Conservation (phyloP, 495 filamentous ascomycete genomes). For the Rostrohypoxylon terebratum region DNA sequence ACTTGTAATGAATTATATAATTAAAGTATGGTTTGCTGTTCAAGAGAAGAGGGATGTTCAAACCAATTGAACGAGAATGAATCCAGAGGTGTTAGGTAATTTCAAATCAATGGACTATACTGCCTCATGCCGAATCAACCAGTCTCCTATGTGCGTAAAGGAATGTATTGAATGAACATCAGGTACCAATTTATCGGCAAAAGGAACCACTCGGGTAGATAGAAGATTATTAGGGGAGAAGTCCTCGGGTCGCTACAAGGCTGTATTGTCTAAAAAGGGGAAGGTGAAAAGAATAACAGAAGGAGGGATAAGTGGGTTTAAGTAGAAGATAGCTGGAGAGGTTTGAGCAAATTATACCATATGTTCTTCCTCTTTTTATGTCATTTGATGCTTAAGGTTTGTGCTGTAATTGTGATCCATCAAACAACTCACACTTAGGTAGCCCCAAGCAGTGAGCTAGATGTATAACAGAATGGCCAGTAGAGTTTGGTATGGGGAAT, state of each 20-base stretch:
- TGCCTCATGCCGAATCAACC: background rate
- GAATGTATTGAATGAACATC: no score
- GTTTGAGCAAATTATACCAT: background rate
- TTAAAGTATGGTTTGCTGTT: no score
- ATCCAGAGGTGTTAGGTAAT: no score
- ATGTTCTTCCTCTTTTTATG: background rate
- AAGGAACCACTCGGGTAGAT: no score
- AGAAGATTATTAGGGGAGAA: background rate
- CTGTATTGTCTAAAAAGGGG: background rate
- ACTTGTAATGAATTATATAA: no score
- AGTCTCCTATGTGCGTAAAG: background rate
- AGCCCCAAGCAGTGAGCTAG: background rate
- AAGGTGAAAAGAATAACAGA: background rate
- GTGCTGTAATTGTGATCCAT: background rate
- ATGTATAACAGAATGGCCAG: background rate
- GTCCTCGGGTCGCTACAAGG: background rate
- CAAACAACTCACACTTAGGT: background rate
- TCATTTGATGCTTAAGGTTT: slow-evolving; percentile 1
- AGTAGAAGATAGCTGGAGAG: background rate
- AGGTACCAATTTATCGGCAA: no score
- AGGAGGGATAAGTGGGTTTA: background rate
- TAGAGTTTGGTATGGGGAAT: background rate
- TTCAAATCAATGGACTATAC: no score
- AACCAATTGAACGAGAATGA: no score
- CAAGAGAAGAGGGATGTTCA: no score